Evolutionary conservation across 345 rosid species (phyloP), one percentile per base, ranked within the genome.

Genomic region (Durio zibethinus): DNA sequence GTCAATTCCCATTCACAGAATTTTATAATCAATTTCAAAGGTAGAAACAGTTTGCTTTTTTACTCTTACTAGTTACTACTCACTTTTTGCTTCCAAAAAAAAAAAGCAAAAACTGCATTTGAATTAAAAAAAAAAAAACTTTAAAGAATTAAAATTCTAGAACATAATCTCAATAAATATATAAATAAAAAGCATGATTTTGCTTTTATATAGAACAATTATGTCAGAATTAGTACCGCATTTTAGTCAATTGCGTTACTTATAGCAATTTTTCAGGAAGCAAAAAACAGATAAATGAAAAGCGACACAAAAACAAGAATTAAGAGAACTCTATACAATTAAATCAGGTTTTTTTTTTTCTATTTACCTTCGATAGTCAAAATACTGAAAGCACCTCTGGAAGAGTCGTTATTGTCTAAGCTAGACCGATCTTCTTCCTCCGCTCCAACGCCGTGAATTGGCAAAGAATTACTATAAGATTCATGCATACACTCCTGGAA

Each of bases 401-500:
- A 81, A 78, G 87, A 70, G 10, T 81, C 90, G 54, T 74, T 74
- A 76, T 90, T 87, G 56, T 91, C 96, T 60, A 89, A 82, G 85
- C 81, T 82, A 59, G 93, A 81, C 35, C 88, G 88, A 65, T 85
- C 97, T 52, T 88, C 93, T 71, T 89, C 97, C 59, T 89, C 97
- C 66, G 83, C 88, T 79, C 84, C 91, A 29, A 87, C 94, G 77
- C 74, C 80, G 56, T 88, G 92, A 50, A 91, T 86, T 6, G 86
- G 90, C 77, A 95, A 79, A 47, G 98, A 76, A 85, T 77, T 83
- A 78, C 90, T 80, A 74, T 87, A 95, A 16, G 96, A 88, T 77
- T 90, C 93, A 40, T 90, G 94, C 79, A 94, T 79, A 82, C 97
- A 89, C 5, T 92, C 94, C 97, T 92, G 81, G 18, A 33, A 47